Evolutionary conservation across 805 yeast genomes (phyloP), one percentile per base, ranked within the genome.

Genomic region (Yarrowia porcina): DNA sequence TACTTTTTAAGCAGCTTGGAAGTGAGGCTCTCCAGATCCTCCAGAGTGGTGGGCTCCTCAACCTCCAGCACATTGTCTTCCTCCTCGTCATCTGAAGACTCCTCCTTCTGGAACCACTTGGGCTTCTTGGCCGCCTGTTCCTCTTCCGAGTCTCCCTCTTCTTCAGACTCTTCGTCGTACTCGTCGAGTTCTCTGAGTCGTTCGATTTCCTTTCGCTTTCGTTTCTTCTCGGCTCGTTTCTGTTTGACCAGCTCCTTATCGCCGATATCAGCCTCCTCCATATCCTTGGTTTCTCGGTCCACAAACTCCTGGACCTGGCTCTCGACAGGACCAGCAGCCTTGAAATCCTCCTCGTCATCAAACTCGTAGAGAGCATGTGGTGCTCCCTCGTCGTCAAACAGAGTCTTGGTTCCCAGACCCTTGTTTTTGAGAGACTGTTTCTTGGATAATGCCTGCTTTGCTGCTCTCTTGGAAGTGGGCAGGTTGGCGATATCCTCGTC

Each of bases 341-440:
- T 81, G 82, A 94, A 94, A 64, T 89, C 96, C 41, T 86, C 94
- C 74, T 90, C 97, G 68, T 88, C 89, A 72, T 90, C 91, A 65
- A 94, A 79, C 75, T 93, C 98, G 71, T 94, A 94, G 5, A 93
- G 79, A 10, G 96, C 89, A 74, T 93, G 98, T 0, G 98, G 87
- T 5, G 79, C 80, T 27, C 99, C 99, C 2, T 93, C 97, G 66
- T 94, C 99, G 71, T 94, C 99, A 71, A 93, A 94, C 63, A 83
- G 80, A 68, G 93, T 73, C 72, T 91, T 94, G 20, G 88, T 84
- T 17, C 97, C 87, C 64, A 83, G 82, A 1, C 90, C 89, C 66
- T 82, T 82, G 13, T 79, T 72, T 50, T 85, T 77, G 23, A 84
- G 68, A 1, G 91, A 82, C 39, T 83, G 82, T 73, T 93, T 94